Conservation (phyloP, 2,329 filamentous ascomycete species). For the Pseudogymnoascus destructans region DNA sequence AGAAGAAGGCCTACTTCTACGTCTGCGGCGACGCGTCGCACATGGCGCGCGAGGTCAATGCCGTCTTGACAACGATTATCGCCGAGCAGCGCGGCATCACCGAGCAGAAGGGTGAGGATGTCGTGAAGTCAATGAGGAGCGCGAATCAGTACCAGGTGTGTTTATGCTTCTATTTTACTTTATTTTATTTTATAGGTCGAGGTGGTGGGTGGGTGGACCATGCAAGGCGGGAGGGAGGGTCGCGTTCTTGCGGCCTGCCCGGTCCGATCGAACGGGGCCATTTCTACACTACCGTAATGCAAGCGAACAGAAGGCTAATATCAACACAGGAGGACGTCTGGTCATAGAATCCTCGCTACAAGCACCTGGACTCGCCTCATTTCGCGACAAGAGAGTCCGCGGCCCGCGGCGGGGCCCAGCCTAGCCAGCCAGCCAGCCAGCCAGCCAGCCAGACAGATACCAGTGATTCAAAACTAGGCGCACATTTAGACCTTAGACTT, state of each 20-base stretch:
- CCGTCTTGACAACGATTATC: conserved; percentile 76
- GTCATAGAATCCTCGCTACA: conserved; percentile 36
- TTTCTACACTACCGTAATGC: too few relatives aligned
- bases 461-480: background rate
- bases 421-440: background rate
- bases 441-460: background rate
- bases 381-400: background rate
- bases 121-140: conserved; percentile 92
- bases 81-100: conserved; percentile 69
- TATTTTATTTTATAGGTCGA: background rate
- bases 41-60: conserved; percentile 90
- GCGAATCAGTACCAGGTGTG: conserved; percentile 88
- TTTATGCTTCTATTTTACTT: background rate
- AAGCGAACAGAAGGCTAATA: background rate
- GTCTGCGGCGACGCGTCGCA: conserved; percentile 96
- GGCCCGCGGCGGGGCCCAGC: background rate
- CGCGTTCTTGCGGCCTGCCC: background rate
- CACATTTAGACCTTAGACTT: conserved; percentile 2
- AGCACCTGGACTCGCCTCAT: background rate
- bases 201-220: background rate
- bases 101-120: conserved; percentile 81
- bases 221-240: background rate
- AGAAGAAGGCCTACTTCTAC: conserved; percentile 87
- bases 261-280: background rate
- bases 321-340: conserved; percentile 52